Evolutionary conservation across 1,139 yeast genomes (phyloP).

Genomic region (Pichia sp.): DNA sequence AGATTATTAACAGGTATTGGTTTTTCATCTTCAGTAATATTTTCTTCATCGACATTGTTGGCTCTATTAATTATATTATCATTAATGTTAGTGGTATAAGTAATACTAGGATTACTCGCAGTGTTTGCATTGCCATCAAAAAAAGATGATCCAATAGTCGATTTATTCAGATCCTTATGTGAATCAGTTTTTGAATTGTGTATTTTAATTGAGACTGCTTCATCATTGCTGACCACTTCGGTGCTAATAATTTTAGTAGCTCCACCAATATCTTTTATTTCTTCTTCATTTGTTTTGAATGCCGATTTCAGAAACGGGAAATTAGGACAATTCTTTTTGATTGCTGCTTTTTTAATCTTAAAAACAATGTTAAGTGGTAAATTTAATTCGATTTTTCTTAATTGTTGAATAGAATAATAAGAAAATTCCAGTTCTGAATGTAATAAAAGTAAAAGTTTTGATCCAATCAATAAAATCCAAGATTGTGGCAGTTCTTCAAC

Average conservation of each 20-base stretch:
- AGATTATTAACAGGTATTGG: neutral
- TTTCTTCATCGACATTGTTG: neutral
- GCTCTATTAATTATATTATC: neutral
- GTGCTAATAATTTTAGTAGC: too few relatives aligned
- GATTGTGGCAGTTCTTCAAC: conserved; percentile 2
- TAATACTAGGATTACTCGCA: too few relatives aligned
- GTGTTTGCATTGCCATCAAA: neutral
- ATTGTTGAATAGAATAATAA: neutral
- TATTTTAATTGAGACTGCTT: neutral
- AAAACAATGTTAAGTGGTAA: neutral
- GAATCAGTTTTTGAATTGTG: neutral
- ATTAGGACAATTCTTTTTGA: neutral
- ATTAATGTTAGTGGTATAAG: neutral
- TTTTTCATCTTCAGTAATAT: too few relatives aligned
- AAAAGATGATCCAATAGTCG: too few relatives aligned
- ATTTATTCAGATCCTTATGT: neutral
- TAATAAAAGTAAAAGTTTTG: conserved; percentile 1
- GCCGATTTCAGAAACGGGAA: neutral
- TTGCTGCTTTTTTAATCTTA: conserved; percentile 4
- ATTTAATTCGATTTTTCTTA: neutral
- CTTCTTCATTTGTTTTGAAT: neutral
- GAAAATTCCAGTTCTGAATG: conserved; percentile 1
- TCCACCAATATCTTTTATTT: neutral
- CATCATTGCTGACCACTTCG: too few relatives aligned
- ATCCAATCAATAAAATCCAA: conserved; percentile 9